These are phyloP conservation scores for Domatiomyces globalis DNA, from an alignment of 2,329 filamentous ascomycete genomes.

Conservation along the genomic window DNA sequence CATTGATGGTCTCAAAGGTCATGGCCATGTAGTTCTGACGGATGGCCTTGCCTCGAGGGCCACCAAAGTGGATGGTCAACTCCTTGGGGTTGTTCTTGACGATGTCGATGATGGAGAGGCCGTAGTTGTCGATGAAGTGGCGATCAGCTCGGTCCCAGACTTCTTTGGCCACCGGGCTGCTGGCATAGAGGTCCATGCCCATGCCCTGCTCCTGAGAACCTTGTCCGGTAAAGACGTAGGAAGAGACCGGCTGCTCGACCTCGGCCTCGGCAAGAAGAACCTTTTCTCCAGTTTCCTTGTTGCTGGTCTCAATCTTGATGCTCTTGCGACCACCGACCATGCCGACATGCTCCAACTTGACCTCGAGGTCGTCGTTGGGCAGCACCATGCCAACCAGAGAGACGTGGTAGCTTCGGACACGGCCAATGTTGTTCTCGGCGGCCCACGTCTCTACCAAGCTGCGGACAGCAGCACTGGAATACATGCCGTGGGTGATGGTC, in stretches of 20 bases:
- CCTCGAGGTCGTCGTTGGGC: conserved; percentile 86
- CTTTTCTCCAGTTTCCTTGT: conserved; percentile 92
- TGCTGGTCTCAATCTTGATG: conserved; percentile 94
- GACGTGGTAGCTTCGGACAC: conserved; percentile 93
- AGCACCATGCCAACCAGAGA: conserved; percentile 97
- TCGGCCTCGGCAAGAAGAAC: conserved; percentile 90
- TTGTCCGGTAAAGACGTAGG: conserved; percentile 96
- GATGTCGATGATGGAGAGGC: conserved; percentile 95
- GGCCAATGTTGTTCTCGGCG: conserved; percentile 94
- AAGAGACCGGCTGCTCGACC: conserved; percentile 90
- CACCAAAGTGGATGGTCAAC: conserved; percentile 95
- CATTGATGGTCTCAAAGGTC: conserved; percentile 95
- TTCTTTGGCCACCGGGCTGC: conserved; percentile 84
- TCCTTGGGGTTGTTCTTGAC: conserved; percentile 99
- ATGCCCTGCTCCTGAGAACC: conserved; percentile 98
- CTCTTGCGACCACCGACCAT: conserved; percentile 99
- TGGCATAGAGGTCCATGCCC: conserved; percentile 97
- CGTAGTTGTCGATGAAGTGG: conserved; percentile 97
- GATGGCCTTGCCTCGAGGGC: conserved; percentile 89
- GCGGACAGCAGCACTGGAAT: conserved; percentile 90
- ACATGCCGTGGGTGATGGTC: conserved; percentile 99
- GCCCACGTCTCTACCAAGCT: conserved; percentile 98
- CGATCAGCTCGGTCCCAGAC: conserved; percentile 97
- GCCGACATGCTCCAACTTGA: conserved; percentile 89
- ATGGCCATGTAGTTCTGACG: conserved; percentile 99